These are phyloP conservation scores for Stereocaulon alpinum DNA, from an alignment of 495 filamentous ascomycete genomes.

Conservation along the genomic window DNA sequence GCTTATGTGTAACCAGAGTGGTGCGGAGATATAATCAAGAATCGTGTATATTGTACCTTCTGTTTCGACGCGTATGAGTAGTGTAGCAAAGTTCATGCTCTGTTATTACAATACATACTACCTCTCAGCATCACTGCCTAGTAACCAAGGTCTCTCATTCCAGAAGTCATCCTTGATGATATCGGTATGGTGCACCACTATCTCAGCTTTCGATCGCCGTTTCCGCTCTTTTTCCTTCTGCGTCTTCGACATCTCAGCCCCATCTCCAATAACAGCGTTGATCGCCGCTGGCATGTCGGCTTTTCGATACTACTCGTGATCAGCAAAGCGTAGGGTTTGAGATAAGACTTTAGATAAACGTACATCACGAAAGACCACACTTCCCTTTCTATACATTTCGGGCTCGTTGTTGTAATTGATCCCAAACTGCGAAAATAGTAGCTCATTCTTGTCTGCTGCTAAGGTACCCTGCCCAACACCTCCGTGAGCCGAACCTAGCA, in stretches of 20 bases:
- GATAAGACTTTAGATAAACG: too few species aligned
- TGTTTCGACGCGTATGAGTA: too few species aligned
- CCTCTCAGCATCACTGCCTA: constrained; percentile 37
- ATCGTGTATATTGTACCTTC: too few species aligned
- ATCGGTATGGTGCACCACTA: constrained; percentile 77
- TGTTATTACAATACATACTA: neutral
- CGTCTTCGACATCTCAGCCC: constrained; percentile 49
- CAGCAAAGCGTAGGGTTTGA: neutral
- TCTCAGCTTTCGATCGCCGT: constrained; percentile 57
- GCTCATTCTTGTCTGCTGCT: constrained; percentile 86
- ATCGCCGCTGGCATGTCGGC: neutral
- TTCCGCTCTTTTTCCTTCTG: constrained; percentile 73
- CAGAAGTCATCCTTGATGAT: constrained; percentile 94
- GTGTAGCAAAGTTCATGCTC: too few species aligned
- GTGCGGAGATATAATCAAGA: too few species aligned
- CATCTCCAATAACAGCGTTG: neutral
- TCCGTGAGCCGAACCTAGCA: neutral
- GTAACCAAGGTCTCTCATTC: constrained; percentile 74
- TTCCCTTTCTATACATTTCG: constrained; percentile 89
- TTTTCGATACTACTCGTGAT: neutral
- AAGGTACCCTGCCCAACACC: constrained; percentile 55
- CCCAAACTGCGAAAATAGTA: constrained; percentile 76
- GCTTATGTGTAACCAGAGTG: too few species aligned
- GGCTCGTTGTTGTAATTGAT: constrained; percentile 97
- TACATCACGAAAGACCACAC: constrained; percentile 77